Base-by-base conservation (phyloP, 306 rosid species). In the Citrullus mucosospermus region DNA sequence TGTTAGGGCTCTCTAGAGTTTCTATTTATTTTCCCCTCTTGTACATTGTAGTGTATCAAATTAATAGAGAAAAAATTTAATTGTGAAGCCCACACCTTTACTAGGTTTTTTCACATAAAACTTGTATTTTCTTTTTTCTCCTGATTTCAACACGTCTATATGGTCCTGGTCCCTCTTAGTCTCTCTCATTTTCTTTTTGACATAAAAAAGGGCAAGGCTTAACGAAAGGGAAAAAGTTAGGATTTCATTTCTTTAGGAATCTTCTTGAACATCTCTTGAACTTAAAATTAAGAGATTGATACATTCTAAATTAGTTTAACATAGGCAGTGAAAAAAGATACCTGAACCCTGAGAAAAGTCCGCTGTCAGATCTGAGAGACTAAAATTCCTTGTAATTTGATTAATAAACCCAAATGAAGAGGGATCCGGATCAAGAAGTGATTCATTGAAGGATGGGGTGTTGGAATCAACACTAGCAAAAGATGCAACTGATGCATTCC, bases 261-360 rank as follows among this genome's bases (percentile, higher is more conserved):
- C 72, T 65, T 65, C 10, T 68, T 68, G 53, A 17, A n/a, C 75
- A 43, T 46, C 20, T 70, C 15, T 70, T 10, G 34, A 70, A 43
- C 32, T 70, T 17, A 22, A 70, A 70, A 20, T 39, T 44, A 70
- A 25, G 53, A 44, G 76, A 44, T 0, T n/a, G 3, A 12, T 39
- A 69, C 59, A 48, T 71, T 28, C 9, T 22, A 71, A 71, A 48
- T 48, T 46, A 71, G 28, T 14, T 48, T 20, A 48, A 28, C 7
- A 15, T 48, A 71, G 60, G 16, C 22, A 50, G 25, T 50, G 28
- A 59, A 41, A 66, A 62, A 39, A 80, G 87, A 59, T 67, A 95
- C 98, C 97, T 62, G 97, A 86, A 78, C 93, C 85, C 80, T 89
- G 93, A 76, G 98, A 89, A 76, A 95, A 91, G 81, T 88, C 91